phyloP scores from a whole-genome alignment of 805 yeast species.

The Candida khao-thaluensis region DNA sequence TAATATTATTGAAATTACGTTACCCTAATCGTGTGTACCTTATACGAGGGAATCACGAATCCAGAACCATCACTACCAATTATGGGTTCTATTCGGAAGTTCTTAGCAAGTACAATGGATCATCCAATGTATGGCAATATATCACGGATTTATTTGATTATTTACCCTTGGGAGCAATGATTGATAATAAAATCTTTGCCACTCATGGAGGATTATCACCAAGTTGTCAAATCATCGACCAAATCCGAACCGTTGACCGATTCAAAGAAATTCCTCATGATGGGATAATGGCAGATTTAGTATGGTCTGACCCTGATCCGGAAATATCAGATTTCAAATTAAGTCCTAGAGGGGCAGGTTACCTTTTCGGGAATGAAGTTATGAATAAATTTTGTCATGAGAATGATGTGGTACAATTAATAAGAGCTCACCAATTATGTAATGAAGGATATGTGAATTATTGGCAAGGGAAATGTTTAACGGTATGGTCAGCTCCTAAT shows the following conservation, averaged over 20 bases:
- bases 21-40: conserved; percentile 82
- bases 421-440: conserved; percentile 94
- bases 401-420: conserved; percentile 75
- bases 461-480: conserved; percentile 86
- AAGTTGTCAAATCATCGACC: conserved; percentile 89
- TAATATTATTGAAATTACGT: conserved; percentile 79
- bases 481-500: conserved; percentile 99
- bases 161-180: conserved; percentile 82
- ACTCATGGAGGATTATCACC: conserved; percentile 98
- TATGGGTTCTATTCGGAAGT: conserved; percentile 98
- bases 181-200: conserved; percentile 87
- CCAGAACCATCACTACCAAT: conserved; percentile 93
- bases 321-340: conserved; percentile 76
- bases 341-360: conserved; percentile 97
- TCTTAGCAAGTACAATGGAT: conserved; percentile 77
- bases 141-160: conserved; percentile 94
- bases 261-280: conserved; percentile 97
- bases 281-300: conserved; percentile 98
- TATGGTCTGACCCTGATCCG: conserved; percentile 98
- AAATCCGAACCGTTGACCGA: conserved; percentile 84
- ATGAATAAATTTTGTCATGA: conserved; percentile 80
- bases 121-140: conserved; percentile 74
- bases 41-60: conserved; percentile 94
- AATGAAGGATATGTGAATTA: conserved; percentile 93
- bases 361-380: conserved; percentile 89